Evolutionary conservation across 768 basidiomycete genomes (phyloP).

Genomic region (Nidularia pulvinata): DNA sequence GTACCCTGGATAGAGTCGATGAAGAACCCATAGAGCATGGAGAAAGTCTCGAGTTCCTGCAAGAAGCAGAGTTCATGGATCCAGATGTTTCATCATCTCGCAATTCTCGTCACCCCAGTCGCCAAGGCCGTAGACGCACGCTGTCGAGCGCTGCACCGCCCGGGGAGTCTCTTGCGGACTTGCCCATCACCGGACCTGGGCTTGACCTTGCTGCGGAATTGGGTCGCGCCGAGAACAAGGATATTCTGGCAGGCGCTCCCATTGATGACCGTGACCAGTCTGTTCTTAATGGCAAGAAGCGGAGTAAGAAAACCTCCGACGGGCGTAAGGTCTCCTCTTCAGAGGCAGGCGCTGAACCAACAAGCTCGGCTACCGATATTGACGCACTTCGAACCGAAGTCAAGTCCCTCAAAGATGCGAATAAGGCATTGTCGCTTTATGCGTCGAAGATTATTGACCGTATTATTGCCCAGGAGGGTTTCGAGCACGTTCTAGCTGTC

Average conservation of each 20-base stretch:
- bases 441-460: slow-evolving; percentile 98
- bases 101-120: slow-evolving; percentile 38
- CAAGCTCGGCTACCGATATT: slow-evolving; percentile 52
- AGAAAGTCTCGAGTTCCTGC: slow-evolving; percentile 37
- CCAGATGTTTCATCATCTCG: slow-evolving; percentile 28
- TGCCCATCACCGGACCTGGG: slow-evolving; percentile 88
- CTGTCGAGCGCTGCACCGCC: slow-evolving; percentile 54
- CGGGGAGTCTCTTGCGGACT: slow-evolving; percentile 84
- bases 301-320: slow-evolving; percentile 43
- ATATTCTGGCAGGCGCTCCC: slow-evolving; percentile 58
- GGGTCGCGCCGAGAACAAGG: slow-evolving; percentile 89
- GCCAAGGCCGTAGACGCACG: slow-evolving; percentile 47
- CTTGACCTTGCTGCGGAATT: slow-evolving; percentile 91
- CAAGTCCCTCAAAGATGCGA: slow-evolving; percentile 92
- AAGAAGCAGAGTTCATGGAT: slow-evolving; percentile 30
- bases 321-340: slow-evolving; percentile 31
- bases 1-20: slow-evolving; percentile 62
- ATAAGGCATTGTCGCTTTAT: slow-evolving; percentile 93
- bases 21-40: slow-evolving; percentile 57
- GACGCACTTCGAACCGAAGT: slow-evolving; percentile 84
- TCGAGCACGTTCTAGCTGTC: slow-evolving; percentile 94
- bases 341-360: slow-evolving; percentile 38
- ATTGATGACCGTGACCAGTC: slow-evolving; percentile 52
- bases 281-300: slow-evolving; percentile 42
- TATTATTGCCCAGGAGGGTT: slow-evolving; percentile 95